These are phyloP conservation scores for Xylaria sp. DNA, from an alignment of 2,329 filamentous ascomycete genomes.

Conservation along the genomic window DNA sequence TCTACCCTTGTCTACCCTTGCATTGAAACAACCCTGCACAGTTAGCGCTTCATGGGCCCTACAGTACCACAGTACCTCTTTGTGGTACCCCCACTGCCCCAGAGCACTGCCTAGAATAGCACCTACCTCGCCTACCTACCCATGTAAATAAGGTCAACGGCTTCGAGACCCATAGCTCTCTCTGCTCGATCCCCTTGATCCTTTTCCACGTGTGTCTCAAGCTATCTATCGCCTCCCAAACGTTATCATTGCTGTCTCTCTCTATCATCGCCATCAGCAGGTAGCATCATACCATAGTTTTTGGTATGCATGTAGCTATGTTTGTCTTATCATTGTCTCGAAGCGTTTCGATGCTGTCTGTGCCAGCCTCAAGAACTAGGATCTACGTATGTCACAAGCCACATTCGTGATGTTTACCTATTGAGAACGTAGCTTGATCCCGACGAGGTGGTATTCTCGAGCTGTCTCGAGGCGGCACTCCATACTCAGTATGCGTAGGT, in stretches of 20 bases:
- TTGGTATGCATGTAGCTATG: too few relatives aligned
- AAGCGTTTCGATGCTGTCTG: not conserved
- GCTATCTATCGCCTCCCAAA: too few relatives aligned
- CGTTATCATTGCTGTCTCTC: not conserved
- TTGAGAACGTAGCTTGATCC: not conserved
- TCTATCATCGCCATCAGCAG: too few relatives aligned
- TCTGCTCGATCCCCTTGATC: not conserved
- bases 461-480: not conserved
- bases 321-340: not conserved
- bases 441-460: not conserved
- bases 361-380: too few relatives aligned
- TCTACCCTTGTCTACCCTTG: not conserved
- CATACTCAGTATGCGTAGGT: too few relatives aligned
- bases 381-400: too few relatives aligned
- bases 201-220: constrained; percentile 5
- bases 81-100: too few relatives aligned
- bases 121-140: too few relatives aligned
- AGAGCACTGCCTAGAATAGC: not conserved
- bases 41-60: too few relatives aligned
- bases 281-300: too few relatives aligned
- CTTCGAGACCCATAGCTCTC: constrained; percentile 6
- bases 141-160: too few relatives aligned
- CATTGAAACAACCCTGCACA: not conserved
- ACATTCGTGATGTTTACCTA: not conserved
- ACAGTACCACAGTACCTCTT: too few relatives aligned